Base-by-base conservation (phyloP, 768 basidiomycete genomes). In the Boletus tylopilopsis region DNA sequence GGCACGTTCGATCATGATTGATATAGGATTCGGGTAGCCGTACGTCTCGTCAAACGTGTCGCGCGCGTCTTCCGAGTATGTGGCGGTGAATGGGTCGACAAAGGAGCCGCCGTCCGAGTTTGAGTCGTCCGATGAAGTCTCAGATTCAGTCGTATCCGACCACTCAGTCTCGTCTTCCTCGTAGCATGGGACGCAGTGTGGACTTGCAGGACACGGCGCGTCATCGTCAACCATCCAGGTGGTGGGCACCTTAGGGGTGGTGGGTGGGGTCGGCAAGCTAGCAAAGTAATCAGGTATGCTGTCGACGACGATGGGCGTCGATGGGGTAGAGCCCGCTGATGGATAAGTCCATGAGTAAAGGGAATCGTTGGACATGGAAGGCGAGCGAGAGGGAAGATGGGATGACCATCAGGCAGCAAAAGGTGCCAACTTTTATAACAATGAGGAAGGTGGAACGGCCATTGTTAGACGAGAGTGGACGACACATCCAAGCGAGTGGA, bases 171-270 rank as follows among this genome's bases (percentile, higher is more conserved):
- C 39, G 13, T 45, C 40, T 18, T 35, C 9, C 9, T 8, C 29
- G n/a, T 8, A 0, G 18, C 18, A 38, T 6, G 37, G 50, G 15
- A 55, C 49, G 22, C 13, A 45, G 16, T 0, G 15, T 21, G 61
- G 60, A 1, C 54, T 47, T 4, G 47, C 39, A 12, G 61, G 61
- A 40, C 57, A 63, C 2, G 61, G 49, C 8, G 54, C 44, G 25
- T 49, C 8, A 5, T 36, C 47, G 1, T 62, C 49, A 1, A 49
- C 0, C 8, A 23, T 16, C 11, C 0, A 34, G 12, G 49, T 36
- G 44, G 30, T 36, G 46, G 1, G 6, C 27, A 0, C 1, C 12
- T 10, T 35, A 34, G 56, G 57, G 19, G 12, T 45, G 6, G 29
- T 11, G 16, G 57, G 60, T 3, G 53, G 53, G 0, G 60, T 53